Conservation (phyloP, 1,139 yeast genomes). For the Insectozyma bohioensis region DNA sequence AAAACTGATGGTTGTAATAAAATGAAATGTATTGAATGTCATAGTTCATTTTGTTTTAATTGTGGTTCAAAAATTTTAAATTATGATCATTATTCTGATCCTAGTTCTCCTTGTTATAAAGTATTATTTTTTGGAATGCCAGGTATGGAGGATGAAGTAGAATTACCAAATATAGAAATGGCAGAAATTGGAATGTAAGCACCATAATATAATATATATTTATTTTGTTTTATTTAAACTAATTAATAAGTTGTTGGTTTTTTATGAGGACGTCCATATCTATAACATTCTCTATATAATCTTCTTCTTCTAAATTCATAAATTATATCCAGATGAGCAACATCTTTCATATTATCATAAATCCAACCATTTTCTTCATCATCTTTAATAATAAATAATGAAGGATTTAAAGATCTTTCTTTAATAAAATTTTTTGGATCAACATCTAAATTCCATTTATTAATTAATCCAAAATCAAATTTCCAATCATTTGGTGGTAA, state of each 20-base stretch:
- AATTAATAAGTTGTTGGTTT: slow-evolving; percentile 7
- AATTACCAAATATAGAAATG: slow-evolving; percentile 1
- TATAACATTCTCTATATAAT: slow-evolving; percentile 47
- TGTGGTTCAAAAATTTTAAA: slow-evolving; percentile 50
- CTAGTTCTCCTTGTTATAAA: slow-evolving; percentile 47
- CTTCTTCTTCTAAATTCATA: slow-evolving; percentile 56
- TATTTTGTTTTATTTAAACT: slow-evolving; percentile 34
- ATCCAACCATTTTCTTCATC: slow-evolving; percentile 49
- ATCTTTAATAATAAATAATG: slow-evolving; percentile 23
- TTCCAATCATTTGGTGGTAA: slow-evolving; percentile 75
- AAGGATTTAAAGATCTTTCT: slow-evolving; percentile 38
- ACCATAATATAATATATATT: not conserved
- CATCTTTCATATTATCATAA: slow-evolving; percentile 32
- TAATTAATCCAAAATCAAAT: slow-evolving; percentile 53
- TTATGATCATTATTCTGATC: slow-evolving; percentile 53
- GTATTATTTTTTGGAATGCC: slow-evolving; percentile 58
- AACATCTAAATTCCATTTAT: slow-evolving; percentile 67
- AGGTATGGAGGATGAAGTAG: slow-evolving; percentile 23
- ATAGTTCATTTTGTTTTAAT: slow-evolving; percentile 52
- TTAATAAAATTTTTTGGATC: slow-evolving; percentile 53
- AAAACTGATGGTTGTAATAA: slow-evolving; percentile 68
- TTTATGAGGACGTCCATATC: slow-evolving; percentile 30
- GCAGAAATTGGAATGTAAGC: not conserved
- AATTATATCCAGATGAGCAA: slow-evolving; percentile 25
- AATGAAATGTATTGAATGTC: slow-evolving; percentile 58